These are phyloP conservation scores for Dysphania ambrosioides DNA, from an alignment of 148 eudicot genomes.

Conservation along the genomic window DNA sequence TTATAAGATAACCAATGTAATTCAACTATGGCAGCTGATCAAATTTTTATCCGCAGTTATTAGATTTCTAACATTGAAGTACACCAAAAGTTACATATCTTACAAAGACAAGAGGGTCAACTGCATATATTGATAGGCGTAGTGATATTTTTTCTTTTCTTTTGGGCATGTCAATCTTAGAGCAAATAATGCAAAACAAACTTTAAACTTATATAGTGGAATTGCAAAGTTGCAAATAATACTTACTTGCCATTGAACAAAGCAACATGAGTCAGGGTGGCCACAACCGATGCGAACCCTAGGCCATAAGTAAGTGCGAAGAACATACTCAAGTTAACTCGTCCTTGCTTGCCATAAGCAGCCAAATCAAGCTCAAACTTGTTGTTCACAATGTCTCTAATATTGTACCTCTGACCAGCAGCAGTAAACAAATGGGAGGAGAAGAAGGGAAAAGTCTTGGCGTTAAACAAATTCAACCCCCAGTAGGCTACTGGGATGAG, in stretches of 20 bases:
- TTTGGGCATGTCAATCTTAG: neutral
- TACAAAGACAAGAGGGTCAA: too few species aligned
- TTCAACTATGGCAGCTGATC: too few species aligned
- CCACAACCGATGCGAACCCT: slow-evolving; percentile 82
- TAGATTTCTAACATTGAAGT: too few species aligned
- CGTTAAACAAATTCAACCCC: slow-evolving; percentile 57
- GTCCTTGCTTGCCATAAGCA: slow-evolving; percentile 54
- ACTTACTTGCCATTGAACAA: slow-evolving; percentile 77
- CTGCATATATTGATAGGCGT: too few species aligned
- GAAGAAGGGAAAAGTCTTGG: slow-evolving; percentile 62
- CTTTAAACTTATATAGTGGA: neutral
- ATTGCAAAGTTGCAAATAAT: neutral
- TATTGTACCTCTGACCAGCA: slow-evolving; percentile 50
- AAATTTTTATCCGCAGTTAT: too few species aligned
- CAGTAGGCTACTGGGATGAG: slow-evolving; percentile 60
- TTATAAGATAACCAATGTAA: too few species aligned
- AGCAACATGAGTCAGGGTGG: slow-evolving; percentile 68
- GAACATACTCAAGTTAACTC: slow-evolving; percentile 64
- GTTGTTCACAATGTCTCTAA: slow-evolving; percentile 58
- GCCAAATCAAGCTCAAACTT: slow-evolving; percentile 60
- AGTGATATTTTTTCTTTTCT: too few species aligned
- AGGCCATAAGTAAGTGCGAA: slow-evolving; percentile 80
- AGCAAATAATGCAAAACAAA: too few species aligned
- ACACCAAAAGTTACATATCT: too few species aligned
- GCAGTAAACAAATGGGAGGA: slow-evolving; percentile 60